Evolutionary conservation across 164 flowering plant species (phyloP).

Genomic region (Protea cynaroides): DNA sequence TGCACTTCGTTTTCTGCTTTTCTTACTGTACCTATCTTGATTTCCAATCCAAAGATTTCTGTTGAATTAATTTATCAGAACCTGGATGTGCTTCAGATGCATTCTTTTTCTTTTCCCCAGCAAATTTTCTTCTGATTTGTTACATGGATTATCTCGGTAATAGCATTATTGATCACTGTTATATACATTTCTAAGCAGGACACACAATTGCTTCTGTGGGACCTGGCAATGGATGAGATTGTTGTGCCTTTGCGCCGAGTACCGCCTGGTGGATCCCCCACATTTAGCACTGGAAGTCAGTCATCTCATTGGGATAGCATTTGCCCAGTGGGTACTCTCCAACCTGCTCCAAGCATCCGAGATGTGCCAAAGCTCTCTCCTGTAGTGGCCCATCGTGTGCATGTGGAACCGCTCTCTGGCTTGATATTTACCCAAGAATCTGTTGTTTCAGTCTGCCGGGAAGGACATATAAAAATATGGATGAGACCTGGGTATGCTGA

Average conservation of each 20-base stretch:
- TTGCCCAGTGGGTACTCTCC: slow-evolving; percentile 74
- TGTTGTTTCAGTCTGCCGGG: slow-evolving; percentile 76
- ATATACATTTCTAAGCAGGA: slow-evolving; percentile 45
- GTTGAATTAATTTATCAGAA: too few relatives aligned
- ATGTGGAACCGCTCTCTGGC: slow-evolving; percentile 89
- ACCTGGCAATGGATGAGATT: slow-evolving; percentile 88
- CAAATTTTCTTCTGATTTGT: too few relatives aligned
- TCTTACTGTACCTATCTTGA: too few relatives aligned
- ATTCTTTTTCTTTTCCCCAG: too few relatives aligned
- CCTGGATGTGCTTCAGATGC: too few relatives aligned
- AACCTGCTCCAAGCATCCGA: slow-evolving; percentile 89
- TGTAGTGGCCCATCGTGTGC: slow-evolving; percentile 81
- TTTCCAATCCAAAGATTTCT: too few relatives aligned
- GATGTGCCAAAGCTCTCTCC: slow-evolving; percentile 97
- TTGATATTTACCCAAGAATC: slow-evolving; percentile 80
- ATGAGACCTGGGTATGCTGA: slow-evolving; percentile 69
- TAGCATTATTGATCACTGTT: not conserved
- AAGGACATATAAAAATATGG: slow-evolving; percentile 95
- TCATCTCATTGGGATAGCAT: slow-evolving; percentile 80
- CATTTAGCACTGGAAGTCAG: slow-evolving; percentile 78
- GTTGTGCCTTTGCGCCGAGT: slow-evolving; percentile 84
- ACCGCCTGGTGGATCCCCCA: slow-evolving; percentile 90
- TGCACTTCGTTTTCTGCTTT: too few relatives aligned
- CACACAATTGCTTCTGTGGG: slow-evolving; percentile 91
- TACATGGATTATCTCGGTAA: too few relatives aligned